These are phyloP conservation scores for Artemisia argyi DNA, from an alignment of 129 eudicot species.

Conservation along the genomic window DNA sequence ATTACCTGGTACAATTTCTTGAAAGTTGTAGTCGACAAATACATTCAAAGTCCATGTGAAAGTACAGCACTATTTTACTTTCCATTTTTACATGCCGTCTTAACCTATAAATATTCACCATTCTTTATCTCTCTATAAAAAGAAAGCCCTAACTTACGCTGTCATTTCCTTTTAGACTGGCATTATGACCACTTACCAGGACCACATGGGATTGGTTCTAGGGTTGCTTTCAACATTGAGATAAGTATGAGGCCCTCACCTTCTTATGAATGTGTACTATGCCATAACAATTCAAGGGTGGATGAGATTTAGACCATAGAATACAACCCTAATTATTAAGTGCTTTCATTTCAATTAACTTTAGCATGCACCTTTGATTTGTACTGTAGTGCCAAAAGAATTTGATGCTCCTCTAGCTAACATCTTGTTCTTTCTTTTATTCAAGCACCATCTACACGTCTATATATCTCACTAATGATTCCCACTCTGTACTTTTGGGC, in stretches of 20 bases:
- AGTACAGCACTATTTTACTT: slow-evolving; percentile 13
- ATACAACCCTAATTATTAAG: slow-evolving; percentile 33
- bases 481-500: slow-evolving; percentile 30
- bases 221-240: slow-evolving; percentile 35
- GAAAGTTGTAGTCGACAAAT: slow-evolving; percentile 27
- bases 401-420: slow-evolving; percentile 32
- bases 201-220: slow-evolving; percentile 38
- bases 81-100: slow-evolving; percentile 37
- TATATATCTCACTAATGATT: slow-evolving; percentile 24
- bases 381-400: slow-evolving; percentile 41
- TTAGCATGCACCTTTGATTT: slow-evolving; percentile 40
- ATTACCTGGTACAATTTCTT: slow-evolving; percentile 21
- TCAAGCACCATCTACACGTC: neutral
- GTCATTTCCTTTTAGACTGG: slow-evolving; percentile 37
- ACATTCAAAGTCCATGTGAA: slow-evolving; percentile 27
- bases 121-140: slow-evolving; percentile 10
- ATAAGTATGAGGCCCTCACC: slow-evolving; percentile 32
- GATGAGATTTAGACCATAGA: slow-evolving; percentile 29
- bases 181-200: slow-evolving; percentile 36
- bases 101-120: neutral
- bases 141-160: slow-evolving; percentile 39
- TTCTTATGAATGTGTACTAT: slow-evolving; percentile 35
- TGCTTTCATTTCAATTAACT: slow-evolving; percentile 42
- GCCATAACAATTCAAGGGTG: slow-evolving; percentile 27
- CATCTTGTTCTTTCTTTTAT: neutral